Evolutionary conservation across 192 early-diverging fungal species (phyloP).

Genomic region (Thamnidium elegans): DNA sequence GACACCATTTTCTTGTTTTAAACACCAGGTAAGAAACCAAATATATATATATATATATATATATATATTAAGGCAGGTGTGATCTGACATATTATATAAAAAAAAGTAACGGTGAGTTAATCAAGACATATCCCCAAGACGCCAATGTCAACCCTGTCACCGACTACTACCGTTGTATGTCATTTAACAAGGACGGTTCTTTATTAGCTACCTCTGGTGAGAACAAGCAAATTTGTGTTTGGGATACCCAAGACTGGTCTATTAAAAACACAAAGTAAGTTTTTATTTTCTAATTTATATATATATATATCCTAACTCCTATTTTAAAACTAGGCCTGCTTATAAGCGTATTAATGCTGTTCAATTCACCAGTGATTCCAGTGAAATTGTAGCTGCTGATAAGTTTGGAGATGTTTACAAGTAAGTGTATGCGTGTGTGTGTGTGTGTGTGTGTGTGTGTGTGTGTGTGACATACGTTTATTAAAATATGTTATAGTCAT

Average conservation of each 20-base stretch:
- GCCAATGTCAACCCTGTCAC: conserved; percentile 1
- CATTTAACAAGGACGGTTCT: conserved; percentile 55
- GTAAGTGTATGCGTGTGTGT: conserved; percentile 34
- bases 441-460: background rate
- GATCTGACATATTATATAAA: background rate
- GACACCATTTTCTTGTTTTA: conserved; percentile 47
- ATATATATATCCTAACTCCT: background rate
- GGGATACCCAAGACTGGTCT: conserved; percentile 60
- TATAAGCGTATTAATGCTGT: conserved; percentile 78
- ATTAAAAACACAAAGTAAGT: conserved; percentile 40
- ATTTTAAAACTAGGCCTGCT: conserved; percentile 35
- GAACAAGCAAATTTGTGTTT: conserved; percentile 69
- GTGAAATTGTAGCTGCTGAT: conserved; percentile 74
- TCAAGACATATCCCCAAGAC: conserved; percentile 33
- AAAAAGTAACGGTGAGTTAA: conserved; percentile 25
- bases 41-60: too few relatives aligned
- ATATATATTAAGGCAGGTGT: too few relatives aligned
- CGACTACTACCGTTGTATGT: conserved; percentile 44
- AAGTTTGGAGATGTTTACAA: conserved; percentile 95
- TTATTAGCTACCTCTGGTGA: conserved; percentile 61
- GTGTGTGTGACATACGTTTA: background rate
- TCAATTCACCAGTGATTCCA: conserved; percentile 61
- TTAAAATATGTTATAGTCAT: conserved; percentile 23
- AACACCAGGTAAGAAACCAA: conserved; percentile 44
- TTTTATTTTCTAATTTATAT: background rate